A percentile compares a stretch with the other conserved stretches of the same genome.
phyloP scores from a whole-genome alignment of 106 monocot genomes.

The Posidonia australis region DNA sequence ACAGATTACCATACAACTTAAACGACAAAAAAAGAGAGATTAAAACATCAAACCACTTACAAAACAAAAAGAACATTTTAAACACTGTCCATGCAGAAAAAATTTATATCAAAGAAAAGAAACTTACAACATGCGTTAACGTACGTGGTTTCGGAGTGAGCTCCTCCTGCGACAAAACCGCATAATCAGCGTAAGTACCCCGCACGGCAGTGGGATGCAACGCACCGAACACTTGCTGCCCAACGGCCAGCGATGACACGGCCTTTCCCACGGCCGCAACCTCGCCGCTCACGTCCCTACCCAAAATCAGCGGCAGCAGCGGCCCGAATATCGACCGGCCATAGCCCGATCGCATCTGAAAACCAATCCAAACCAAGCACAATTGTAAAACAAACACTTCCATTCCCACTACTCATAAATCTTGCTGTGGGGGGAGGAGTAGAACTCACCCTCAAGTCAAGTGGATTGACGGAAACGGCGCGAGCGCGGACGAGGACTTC shows the following conservation, averaged over 20 bases:
- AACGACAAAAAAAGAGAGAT: background rate
- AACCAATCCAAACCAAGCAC: background rate
- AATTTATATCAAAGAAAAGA: background rate
- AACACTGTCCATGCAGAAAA: too few relatives aligned
- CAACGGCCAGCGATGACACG: constrained; percentile 53
- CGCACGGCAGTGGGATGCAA: constrained; percentile 76
- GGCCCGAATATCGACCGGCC: constrained; percentile 87
- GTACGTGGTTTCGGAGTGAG: constrained; percentile 70
- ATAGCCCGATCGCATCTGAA: constrained; percentile 85
- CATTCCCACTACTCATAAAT: background rate
- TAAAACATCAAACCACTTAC: background rate
- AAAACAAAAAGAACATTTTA: background rate
- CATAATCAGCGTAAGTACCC: constrained; percentile 53
- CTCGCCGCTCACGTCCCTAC: constrained; percentile 95
- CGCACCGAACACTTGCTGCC: constrained; percentile 93
- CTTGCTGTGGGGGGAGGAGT: background rate
- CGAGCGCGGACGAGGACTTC: constrained; percentile 92
- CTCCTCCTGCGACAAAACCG: constrained; percentile 73
- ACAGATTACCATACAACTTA: too few relatives aligned
- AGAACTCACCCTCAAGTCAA: constrained; percentile 54
- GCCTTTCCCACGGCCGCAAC: constrained; percentile 75
- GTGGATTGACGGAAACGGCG: constrained; percentile 81
- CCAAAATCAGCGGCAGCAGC: constrained; percentile 72
- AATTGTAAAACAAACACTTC: background rate
- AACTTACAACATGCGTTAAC: constrained; percentile 67